Evolutionary conservation across 2,329 filamentous ascomycete species (phyloP).

Genomic region (Berkeleyomyces basicola): DNA sequence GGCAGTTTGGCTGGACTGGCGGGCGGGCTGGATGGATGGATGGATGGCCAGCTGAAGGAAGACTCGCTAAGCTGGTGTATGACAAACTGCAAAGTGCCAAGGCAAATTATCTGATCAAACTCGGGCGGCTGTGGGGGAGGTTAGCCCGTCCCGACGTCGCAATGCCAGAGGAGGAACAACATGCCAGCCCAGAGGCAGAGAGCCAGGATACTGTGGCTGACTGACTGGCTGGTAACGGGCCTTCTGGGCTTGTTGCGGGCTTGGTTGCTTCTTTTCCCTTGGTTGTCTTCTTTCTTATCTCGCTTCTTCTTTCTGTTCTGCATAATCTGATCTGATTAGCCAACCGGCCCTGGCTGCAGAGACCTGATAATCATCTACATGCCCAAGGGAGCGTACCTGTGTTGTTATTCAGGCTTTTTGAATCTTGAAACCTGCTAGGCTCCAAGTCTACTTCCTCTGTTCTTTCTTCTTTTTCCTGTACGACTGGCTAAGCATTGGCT

Average conservation of each 20-base stretch:
- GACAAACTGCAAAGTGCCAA: not conserved
- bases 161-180: not conserved
- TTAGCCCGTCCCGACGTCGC: not conserved
- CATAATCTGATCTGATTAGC: slow-evolving; percentile 1
- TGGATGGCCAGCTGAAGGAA: not conserved
- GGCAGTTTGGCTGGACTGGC: not conserved
- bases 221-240: no score
- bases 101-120: slow-evolving; percentile 5
- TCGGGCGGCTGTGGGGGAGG: not conserved
- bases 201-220: no score
- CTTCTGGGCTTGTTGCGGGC: no score
- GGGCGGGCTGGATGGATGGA: not conserved
- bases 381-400: not conserved
- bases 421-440: not conserved
- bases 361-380: not conserved
- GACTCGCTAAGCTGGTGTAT: not conserved
- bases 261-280: not conserved
- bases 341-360: not conserved
- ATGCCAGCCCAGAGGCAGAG: not conserved
- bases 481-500: not conserved
- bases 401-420: not conserved
- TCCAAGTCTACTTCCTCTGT: not conserved
- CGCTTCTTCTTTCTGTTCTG: not conserved
- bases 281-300: slow-evolving; percentile 1
- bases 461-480: not conserved